Evolutionary conservation across 768 basidiomycete species (phyloP).

Genomic region (Suillus brevipes): DNA sequence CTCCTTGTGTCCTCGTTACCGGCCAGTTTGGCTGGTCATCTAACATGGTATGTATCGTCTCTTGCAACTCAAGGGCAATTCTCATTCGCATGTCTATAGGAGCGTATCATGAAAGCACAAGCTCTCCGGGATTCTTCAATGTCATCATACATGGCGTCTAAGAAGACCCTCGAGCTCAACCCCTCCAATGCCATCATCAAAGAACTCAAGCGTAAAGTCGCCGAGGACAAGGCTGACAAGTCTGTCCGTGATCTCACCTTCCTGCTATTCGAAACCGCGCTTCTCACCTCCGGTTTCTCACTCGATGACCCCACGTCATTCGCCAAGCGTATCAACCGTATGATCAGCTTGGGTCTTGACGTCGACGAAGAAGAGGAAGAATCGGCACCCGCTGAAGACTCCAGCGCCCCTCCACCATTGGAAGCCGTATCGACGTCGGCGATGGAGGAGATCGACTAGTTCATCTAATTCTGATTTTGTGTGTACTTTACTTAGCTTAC

Average conservation of each 20-base stretch:
- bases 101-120: slow-evolving; percentile 99
- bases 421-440: slow-evolving; percentile 72
- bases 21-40: slow-evolving; percentile 99
- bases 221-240: slow-evolving; percentile 98
- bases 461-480: slow-evolving; percentile 3
- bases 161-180: slow-evolving; percentile 98
- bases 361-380: slow-evolving; percentile 75
- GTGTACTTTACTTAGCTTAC: slow-evolving; percentile 28
- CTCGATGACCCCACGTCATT: slow-evolving; percentile 95
- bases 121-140: slow-evolving; percentile 94
- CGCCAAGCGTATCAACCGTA: slow-evolving; percentile 94
- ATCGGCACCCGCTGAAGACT: slow-evolving; percentile 42
- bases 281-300: slow-evolving; percentile 93
- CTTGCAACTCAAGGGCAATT: background rate
- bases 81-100: slow-evolving; percentile 39
- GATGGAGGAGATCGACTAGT: slow-evolving; percentile 96
- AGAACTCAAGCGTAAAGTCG: slow-evolving; percentile 93
- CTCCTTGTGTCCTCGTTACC: slow-evolving; percentile 95
- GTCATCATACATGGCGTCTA: slow-evolving; percentile 99
- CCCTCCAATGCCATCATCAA: slow-evolving; percentile 89
- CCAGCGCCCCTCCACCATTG: slow-evolving; percentile 49
- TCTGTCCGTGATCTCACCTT: slow-evolving; percentile 95
- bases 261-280: slow-evolving; percentile 95
- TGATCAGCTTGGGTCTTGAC: slow-evolving; percentile 91
- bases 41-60: slow-evolving; percentile 74